Evolutionary conservation across 345 rosid genomes (phyloP).

Genomic region (Fremontodendron californicum): DNA sequence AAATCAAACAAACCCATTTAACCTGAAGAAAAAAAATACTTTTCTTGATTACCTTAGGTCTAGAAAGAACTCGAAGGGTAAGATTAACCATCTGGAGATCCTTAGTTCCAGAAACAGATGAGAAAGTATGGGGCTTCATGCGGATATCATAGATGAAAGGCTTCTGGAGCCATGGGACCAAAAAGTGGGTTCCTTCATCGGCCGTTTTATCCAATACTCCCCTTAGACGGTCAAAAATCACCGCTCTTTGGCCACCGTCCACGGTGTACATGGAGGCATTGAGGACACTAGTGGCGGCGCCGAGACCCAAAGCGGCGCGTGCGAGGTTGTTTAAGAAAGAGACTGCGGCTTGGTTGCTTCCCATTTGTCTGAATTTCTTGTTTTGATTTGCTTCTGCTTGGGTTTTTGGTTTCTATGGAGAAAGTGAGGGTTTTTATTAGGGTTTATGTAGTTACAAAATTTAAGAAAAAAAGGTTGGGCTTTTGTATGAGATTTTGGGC

Average conservation of each 20-base stretch:
- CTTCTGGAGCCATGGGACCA: slow-evolving; percentile 82
- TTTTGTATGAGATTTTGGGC: not conserved
- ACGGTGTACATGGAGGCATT: slow-evolving; percentile 88
- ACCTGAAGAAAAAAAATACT: not conserved
- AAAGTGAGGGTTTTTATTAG: not conserved
- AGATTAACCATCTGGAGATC: slow-evolving; percentile 39
- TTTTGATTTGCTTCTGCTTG: not conserved
- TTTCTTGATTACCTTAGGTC: slow-evolving; percentile 58
- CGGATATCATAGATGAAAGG: slow-evolving; percentile 34
- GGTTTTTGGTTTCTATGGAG: not conserved
- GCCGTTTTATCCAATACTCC: slow-evolving; percentile 79
- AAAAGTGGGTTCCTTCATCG: slow-evolving; percentile 95
- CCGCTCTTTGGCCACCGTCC: slow-evolving; percentile 96
- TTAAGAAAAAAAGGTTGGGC: not conserved
- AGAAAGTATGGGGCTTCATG: slow-evolving; percentile 90
- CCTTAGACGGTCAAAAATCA: slow-evolving; percentile 84
- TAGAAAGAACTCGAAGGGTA: slow-evolving; percentile 95
- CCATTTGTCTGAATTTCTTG: slow-evolving; percentile 37
- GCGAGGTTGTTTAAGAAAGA: slow-evolving; percentile 69
- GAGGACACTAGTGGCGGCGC: slow-evolving; percentile 58
- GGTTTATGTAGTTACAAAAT: no score
- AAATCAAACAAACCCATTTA: not conserved
- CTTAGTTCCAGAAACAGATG: slow-evolving; percentile 91
- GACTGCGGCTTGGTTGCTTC: slow-evolving; percentile 74
- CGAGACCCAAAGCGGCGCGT: slow-evolving; percentile 76